These are phyloP conservation scores for Backusella macrospora DNA, from an alignment of 192 early-diverging fungal genomes.

Conservation along the genomic window DNA sequence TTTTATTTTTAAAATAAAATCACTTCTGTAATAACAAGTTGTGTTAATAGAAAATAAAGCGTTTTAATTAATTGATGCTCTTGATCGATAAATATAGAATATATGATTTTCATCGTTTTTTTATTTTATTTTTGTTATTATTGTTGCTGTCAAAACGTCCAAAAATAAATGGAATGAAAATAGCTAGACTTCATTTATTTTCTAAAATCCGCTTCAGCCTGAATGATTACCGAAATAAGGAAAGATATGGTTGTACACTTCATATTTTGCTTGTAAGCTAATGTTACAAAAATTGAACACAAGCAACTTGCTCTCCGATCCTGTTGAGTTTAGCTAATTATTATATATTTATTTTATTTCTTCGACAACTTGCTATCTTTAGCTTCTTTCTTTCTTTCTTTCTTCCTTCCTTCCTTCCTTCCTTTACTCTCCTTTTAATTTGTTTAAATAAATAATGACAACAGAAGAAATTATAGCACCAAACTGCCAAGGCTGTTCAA, in stretches of 20 bases:
- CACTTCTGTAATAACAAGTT: too few species aligned
- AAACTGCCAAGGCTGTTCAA: constrained; percentile 68
- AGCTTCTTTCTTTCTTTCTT: neutral
- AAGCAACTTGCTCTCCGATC: constrained; percentile 10
- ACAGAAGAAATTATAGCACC: constrained; percentile 38
- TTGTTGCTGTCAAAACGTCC: neutral
- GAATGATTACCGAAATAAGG: constrained; percentile 9
- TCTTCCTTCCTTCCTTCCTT: neutral
- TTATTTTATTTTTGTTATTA: neutral
- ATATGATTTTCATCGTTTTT: neutral
- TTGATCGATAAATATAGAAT: constrained; percentile 3
- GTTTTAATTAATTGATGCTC: too few species aligned
- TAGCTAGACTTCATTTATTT: neutral
- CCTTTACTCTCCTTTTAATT: neutral
- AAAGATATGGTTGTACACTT: constrained; percentile 4
- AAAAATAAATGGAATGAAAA: constrained; percentile 2
- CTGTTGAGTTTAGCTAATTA: neutral
- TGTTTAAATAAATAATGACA: constrained; percentile 6
- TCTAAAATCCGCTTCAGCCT: neutral
- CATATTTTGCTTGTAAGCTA: neutral
- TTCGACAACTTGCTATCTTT: neutral
- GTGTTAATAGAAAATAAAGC: too few species aligned
- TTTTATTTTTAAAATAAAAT: too few species aligned
- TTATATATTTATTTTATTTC: neutral
- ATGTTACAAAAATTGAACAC: constrained; percentile 14